A percentile compares a stretch with the other conserved stretches of the same genome.
phyloP scores from a whole-genome alignment of 2,329 filamentous ascomycete genomes.

The Apiospora saccharicola region DNA sequence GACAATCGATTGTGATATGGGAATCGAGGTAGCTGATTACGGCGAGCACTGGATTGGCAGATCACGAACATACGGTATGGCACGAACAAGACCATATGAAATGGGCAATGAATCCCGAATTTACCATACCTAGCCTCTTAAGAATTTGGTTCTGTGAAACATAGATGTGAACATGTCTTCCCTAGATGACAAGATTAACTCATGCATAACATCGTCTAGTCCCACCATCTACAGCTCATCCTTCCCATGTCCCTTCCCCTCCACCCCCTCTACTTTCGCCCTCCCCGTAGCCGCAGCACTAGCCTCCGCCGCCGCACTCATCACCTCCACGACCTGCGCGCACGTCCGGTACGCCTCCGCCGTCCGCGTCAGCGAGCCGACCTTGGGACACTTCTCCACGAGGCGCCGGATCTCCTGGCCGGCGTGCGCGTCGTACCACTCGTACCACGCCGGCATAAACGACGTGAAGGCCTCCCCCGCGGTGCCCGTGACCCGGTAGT shows the following conservation, averaged over 20 bases:
- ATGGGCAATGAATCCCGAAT: no score
- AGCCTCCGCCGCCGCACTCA: neutral
- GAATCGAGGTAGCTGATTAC: no score
- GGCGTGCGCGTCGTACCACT: conserved; percentile 35
- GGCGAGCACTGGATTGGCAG: no score
- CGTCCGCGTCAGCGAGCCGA: conserved; percentile 30
- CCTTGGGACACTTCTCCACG: conserved; percentile 33
- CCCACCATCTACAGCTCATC: neutral
- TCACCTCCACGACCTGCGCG: conserved; percentile 23
- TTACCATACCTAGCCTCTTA: no score
- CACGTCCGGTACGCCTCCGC: conserved; percentile 34
- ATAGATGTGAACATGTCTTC: no score
- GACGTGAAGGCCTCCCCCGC: conserved; percentile 32
- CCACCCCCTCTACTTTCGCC: neutral
- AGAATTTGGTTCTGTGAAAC: no score
- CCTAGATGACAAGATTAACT: no score
- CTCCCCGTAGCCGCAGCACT: conserved; percentile 12
- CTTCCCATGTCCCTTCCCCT: neutral
- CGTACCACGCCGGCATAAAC: conserved; percentile 37
- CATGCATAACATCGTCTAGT: neutral
- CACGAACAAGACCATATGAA: no score
- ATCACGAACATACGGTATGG: no score
- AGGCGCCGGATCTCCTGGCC: conserved; percentile 29
- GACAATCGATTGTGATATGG: no score
- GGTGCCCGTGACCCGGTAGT: conserved; percentile 36